Evolutionary conservation across 306 rosid genomes (phyloP).

Genomic region (Quercus parvula): DNA sequence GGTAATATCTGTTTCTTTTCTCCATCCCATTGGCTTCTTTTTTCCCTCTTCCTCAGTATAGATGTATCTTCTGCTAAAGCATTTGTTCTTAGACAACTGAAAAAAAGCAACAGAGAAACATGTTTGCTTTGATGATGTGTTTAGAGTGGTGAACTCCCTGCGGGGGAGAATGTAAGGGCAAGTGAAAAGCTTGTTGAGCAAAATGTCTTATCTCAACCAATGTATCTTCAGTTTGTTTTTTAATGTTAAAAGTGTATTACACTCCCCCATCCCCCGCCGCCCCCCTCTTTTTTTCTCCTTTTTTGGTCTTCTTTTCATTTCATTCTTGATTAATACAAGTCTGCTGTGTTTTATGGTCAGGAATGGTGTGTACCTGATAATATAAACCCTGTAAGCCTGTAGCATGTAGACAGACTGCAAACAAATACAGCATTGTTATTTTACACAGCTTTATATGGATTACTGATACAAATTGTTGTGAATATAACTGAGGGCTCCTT

Average conservation of each 20-base stretch:
- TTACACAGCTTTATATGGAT: neutral
- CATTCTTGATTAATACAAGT: conserved; percentile 16
- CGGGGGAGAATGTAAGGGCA: conserved; percentile 32
- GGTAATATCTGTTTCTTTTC: conserved; percentile 29
- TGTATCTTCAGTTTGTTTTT: conserved; percentile 34
- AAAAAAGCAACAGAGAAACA: conserved; percentile 46
- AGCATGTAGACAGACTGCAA: no score
- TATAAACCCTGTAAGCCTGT: no score
- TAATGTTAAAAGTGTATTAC: conserved; percentile 32
- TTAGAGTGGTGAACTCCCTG: conserved; percentile 36
- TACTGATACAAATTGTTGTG: no score
- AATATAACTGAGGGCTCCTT: no score
- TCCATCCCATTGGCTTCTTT: conserved; percentile 21
- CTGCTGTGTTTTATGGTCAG: conserved; percentile 7
- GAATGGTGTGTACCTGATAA: neutral
- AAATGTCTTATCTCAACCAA: conserved; percentile 23
- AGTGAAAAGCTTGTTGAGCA: conserved; percentile 39
- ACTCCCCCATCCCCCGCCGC: neutral
- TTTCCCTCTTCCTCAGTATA: conserved; percentile 24
- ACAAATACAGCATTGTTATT: neutral
- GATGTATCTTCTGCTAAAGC: conserved; percentile 47
- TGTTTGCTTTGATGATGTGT: conserved; percentile 47
- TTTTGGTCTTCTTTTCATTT: conserved; percentile 19
- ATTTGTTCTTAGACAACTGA: conserved; percentile 54
- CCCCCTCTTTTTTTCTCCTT: no score